These are phyloP conservation scores for Centella asiatica DNA, from an alignment of 129 eudicot genomes.

Conservation along the genomic window DNA sequence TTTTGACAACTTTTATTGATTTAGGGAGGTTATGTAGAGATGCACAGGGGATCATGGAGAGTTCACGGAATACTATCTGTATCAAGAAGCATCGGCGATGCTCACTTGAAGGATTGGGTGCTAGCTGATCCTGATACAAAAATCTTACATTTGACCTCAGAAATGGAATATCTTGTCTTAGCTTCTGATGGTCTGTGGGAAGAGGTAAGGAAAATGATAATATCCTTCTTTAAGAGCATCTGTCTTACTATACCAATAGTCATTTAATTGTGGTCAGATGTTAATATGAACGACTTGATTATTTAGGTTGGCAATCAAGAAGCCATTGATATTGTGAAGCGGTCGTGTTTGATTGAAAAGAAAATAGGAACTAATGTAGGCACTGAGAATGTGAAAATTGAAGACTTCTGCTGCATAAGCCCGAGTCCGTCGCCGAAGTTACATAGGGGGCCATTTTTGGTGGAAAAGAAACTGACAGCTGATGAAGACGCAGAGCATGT, in stretches of 20 bases:
- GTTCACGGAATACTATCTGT: slow-evolving; percentile 86
- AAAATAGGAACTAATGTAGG: no score
- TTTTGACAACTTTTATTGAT: slow-evolving; percentile 5
- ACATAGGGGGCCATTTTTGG: slow-evolving; percentile 20
- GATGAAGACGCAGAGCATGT: slow-evolving; percentile 6
- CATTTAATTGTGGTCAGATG: no score
- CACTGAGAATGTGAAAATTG: no score
- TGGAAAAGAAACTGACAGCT: slow-evolving; percentile 21
- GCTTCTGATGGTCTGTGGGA: slow-evolving; percentile 99
- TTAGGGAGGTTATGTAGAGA: slow-evolving; percentile 88
- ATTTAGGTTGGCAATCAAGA: slow-evolving; percentile 85
- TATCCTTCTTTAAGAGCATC: no score
- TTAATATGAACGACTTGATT: neutral
- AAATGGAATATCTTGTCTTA: slow-evolving; percentile 68
- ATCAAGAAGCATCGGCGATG: slow-evolving; percentile 94
- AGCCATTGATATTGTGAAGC: slow-evolving; percentile 56
- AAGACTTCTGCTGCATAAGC: no score
- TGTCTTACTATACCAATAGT: no score
- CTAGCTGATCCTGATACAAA: slow-evolving; percentile 74
- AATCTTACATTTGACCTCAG: slow-evolving; percentile 40
- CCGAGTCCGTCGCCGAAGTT: no score
- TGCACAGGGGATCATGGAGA: slow-evolving; percentile 93
- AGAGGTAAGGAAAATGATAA: slow-evolving; percentile 39
- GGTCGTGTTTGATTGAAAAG: slow-evolving; percentile 18
- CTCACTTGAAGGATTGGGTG: slow-evolving; percentile 92